phyloP scores from a whole-genome alignment of 2,329 filamentous ascomycete species.

The Colletotrichum spaethianum region DNA sequence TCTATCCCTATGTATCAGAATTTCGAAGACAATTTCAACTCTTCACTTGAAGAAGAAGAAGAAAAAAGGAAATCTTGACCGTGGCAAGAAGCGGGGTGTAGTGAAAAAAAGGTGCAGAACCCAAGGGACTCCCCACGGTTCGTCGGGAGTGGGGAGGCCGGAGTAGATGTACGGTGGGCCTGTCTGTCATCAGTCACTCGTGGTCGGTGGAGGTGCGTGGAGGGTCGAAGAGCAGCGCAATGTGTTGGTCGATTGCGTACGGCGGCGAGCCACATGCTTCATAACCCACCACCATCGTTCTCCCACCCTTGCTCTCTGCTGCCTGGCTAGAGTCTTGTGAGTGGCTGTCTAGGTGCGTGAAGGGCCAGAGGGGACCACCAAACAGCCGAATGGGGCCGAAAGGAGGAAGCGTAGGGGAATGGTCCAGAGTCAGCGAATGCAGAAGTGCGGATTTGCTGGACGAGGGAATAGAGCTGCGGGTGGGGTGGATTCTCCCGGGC shows the following conservation, averaged over 20 bases:
- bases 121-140: not conserved
- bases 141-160: constrained; percentile 27
- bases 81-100: constrained; percentile 18
- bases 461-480: constrained; percentile 21
- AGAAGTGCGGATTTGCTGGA: constrained; percentile 5
- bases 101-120: constrained; percentile 13
- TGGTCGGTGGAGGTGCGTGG: constrained; percentile 4
- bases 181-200: constrained; percentile 8
- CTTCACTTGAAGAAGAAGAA: constrained; percentile 9
- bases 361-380: not conserved
- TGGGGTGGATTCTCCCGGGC: constrained; percentile 14
- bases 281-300: constrained; percentile 5
- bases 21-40: not conserved
- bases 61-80: not conserved
- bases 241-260: constrained; percentile 17
- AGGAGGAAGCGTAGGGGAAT: not conserved
- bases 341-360: constrained; percentile 4
- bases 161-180: constrained; percentile 13
- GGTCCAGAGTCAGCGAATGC: constrained; percentile 13
- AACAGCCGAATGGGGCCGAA: not conserved
- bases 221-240: constrained; percentile 1
- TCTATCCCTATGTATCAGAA: not conserved
- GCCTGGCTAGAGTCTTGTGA: not conserved
- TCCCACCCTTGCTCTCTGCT: constrained; percentile 7
- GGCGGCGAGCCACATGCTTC: not conserved